A percentile compares a stretch with the other conserved stretches of the same genome.
Conservation (phyloP, 176 grass and related monocot genomes). For the Oryza brachyantha region DNA sequence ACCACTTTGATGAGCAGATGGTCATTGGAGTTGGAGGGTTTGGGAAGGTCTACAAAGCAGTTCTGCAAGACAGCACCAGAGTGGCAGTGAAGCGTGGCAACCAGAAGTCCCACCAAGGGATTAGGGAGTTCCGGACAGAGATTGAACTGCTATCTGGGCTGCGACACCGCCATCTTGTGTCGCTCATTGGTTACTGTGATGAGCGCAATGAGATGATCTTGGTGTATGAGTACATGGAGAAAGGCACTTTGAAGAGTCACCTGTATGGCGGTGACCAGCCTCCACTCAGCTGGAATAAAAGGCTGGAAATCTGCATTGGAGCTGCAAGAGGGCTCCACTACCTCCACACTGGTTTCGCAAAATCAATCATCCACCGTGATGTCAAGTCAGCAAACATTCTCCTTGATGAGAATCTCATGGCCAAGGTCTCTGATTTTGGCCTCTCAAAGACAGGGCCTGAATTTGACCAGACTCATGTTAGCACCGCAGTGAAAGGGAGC, state of each 20-base stretch:
- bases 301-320: slow-evolving; percentile 93
- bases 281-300: slow-evolving; percentile 74
- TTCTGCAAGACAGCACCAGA: slow-evolving; percentile 63
- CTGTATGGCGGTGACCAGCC: slow-evolving; percentile 68
- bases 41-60: slow-evolving; percentile 89
- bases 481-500: slow-evolving; percentile 91
- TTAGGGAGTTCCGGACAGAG: slow-evolving; percentile 85
- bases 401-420: slow-evolving; percentile 79
- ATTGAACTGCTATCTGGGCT: slow-evolving; percentile 89
- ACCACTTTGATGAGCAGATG: slow-evolving; percentile 81
- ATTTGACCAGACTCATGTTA: slow-evolving; percentile 90
- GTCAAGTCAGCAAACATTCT: slow-evolving; percentile 98
- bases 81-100: slow-evolving; percentile 94
- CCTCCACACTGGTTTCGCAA: slow-evolving; percentile 86
- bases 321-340: slow-evolving; percentile 95
- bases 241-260: slow-evolving; percentile 86
- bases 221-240: slow-evolving; percentile 97
- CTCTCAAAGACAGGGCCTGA: slow-evolving; percentile 91
- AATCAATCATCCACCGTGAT: slow-evolving; percentile 90
- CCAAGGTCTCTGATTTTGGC: slow-evolving; percentile 96
- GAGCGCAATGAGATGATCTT: slow-evolving; percentile 91
- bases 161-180: slow-evolving; percentile 85
- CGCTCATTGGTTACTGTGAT: slow-evolving; percentile 88
- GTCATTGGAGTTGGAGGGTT: slow-evolving; percentile 89
- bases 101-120: slow-evolving; percentile 84